Evolutionary conservation across 108 stramenopile genomes (phyloP).

Genomic region (Cyclotella kingstonii): DNA sequence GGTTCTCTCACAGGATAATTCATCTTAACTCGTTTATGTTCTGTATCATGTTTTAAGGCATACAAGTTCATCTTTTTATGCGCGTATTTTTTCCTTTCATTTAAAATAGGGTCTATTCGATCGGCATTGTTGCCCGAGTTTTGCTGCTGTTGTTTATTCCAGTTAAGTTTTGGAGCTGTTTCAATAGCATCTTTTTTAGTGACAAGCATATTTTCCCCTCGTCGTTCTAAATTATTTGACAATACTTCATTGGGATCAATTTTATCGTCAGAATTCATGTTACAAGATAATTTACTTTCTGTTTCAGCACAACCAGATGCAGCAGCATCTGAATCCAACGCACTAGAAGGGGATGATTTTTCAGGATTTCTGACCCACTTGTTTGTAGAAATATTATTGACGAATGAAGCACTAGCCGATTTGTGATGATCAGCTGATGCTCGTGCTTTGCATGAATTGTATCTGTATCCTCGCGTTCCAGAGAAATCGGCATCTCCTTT

Average conservation of each 20-base stretch:
- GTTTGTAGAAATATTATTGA: not conserved
- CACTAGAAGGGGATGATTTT: too few species aligned
- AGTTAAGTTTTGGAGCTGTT: not conserved
- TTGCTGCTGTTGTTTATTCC: not conserved
- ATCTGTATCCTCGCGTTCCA: conserved; percentile 13
- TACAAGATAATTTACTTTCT: not conserved
- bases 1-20: not conserved
- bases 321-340: not conserved
- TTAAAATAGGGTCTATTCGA: too few species aligned
- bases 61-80: too few species aligned
- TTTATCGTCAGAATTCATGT: not conserved
- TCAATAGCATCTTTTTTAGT: conserved; percentile 17
- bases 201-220: conserved; percentile 33
- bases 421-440: too few species aligned
- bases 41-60: not conserved
- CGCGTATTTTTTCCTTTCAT: too few species aligned
- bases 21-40: not conserved
- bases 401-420: not conserved
- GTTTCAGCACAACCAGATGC: not conserved
- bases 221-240: conserved; percentile 15
- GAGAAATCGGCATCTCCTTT: conserved; percentile 8
- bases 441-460: too few species aligned
- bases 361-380: conserved; percentile 27
- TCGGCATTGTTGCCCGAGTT: not conserved
- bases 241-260: not conserved